These are phyloP conservation scores for Periglandula ipomoeae DNA, from an alignment of 2,329 filamentous ascomycete genomes.

Conservation along the genomic window DNA sequence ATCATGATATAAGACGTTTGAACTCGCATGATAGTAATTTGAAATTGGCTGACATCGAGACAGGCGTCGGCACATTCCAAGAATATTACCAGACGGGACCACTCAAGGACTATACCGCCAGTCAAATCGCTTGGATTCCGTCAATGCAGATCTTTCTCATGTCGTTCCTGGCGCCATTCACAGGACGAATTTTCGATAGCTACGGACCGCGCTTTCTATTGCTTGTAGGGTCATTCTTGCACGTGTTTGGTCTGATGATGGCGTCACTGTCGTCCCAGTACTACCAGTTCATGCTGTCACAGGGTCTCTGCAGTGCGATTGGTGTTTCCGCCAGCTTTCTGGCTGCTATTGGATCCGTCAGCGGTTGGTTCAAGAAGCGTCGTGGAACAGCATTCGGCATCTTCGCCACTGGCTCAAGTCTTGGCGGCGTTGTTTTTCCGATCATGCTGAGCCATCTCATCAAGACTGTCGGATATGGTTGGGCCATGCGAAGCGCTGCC, in stretches of 20 bases:
- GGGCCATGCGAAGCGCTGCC: slow-evolving; percentile 28
- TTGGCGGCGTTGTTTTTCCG: slow-evolving; percentile 32
- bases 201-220: slow-evolving; percentile 51
- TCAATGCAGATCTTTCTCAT: slow-evolving; percentile 35
- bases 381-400: slow-evolving; percentile 27
- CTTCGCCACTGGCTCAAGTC: slow-evolving; percentile 23
- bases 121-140: slow-evolving; percentile 53
- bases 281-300: slow-evolving; percentile 19
- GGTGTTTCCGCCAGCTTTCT: slow-evolving; percentile 26
- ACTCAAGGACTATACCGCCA: slow-evolving; percentile 38
- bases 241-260: slow-evolving; percentile 43
- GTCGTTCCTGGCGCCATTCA: slow-evolving; percentile 1
- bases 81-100: slow-evolving; percentile 45
- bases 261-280: slow-evolving; percentile 8
- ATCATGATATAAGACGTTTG: background rate
- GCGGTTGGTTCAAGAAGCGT: slow-evolving; percentile 25
- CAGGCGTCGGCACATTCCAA: slow-evolving; percentile 44
- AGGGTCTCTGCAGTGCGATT: slow-evolving; percentile 28
- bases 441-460: slow-evolving; percentile 30
- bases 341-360: slow-evolving; percentile 22
- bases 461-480: slow-evolving; percentile 25
- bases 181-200: slow-evolving; percentile 42
- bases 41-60: background rate
- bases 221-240: slow-evolving; percentile 40
- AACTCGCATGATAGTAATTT: background rate